Evolutionary conservation across 1,284 basidiomycete species (phyloP).

Genomic region (Malassezia restricta): DNA sequence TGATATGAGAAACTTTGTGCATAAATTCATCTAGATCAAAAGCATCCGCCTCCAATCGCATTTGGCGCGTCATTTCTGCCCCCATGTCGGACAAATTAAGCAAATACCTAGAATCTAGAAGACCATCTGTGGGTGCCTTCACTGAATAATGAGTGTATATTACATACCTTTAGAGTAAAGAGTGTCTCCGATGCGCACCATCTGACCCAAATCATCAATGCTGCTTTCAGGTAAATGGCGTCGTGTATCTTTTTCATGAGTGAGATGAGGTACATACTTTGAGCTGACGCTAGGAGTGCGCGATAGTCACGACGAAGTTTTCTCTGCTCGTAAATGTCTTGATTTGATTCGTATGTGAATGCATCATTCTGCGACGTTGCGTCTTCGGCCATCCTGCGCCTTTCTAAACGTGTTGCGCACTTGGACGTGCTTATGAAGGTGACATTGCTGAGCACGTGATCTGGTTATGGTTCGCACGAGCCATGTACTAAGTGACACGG

Average conservation of each 20-base stretch:
- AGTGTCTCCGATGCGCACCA: conserved; percentile 15
- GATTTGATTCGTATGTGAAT: conserved; percentile 28
- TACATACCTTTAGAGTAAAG: conserved; percentile 19
- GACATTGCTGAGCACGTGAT: too few relatives aligned
- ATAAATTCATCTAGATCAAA: conserved; percentile 41
- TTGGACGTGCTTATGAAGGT: too few relatives aligned
- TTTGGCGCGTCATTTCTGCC: conserved; percentile 31
- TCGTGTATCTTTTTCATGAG: conserved; percentile 17
- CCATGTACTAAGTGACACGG: neutral
- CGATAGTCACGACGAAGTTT: conserved; percentile 28
- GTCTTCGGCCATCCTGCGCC: neutral
- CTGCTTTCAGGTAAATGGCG: conserved; percentile 13
- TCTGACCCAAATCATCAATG: conserved; percentile 9
- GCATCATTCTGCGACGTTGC: neutral
- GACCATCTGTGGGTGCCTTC: conserved; percentile 23
- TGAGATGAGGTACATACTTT: conserved; percentile 16
- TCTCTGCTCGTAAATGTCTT: conserved; percentile 20
- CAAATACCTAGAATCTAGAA: conserved; percentile 36
- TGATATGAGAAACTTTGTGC: conserved; percentile 19
- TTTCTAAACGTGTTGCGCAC: too few relatives aligned
- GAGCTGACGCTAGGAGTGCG: conserved; percentile 22
- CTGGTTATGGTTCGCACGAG: neutral
- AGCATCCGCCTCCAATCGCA: conserved; percentile 30
- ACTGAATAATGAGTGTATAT: conserved; percentile 12
- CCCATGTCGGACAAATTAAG: conserved; percentile 33